Evolutionary conservation across 306 rosid genomes (phyloP).

Genomic region (Calophaca sinica): DNA sequence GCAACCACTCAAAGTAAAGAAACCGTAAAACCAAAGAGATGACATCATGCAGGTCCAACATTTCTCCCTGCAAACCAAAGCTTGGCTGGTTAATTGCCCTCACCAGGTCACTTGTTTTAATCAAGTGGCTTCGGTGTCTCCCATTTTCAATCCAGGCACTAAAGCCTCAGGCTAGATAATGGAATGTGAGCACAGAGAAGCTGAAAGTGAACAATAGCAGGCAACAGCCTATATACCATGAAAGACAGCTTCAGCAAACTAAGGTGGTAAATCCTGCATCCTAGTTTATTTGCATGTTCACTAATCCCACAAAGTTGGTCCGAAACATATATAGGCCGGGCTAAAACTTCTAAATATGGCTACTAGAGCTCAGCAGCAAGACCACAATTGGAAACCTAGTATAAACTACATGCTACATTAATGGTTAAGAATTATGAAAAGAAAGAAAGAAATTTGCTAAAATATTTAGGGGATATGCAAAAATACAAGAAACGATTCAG

Average conservation of each 20-base stretch:
- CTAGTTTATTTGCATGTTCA: background rate
- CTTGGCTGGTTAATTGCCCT: background rate
- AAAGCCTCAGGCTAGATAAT: constrained; percentile 8
- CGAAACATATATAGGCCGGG: background rate
- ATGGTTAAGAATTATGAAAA: constrained; percentile 1
- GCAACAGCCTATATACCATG: constrained; percentile 20
- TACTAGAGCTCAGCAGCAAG: background rate
- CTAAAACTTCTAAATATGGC: constrained; percentile 7
- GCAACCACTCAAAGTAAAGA: constrained; percentile 20
- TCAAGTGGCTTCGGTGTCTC: background rate
- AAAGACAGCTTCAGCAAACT: constrained; percentile 18
- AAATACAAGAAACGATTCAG: constrained; percentile 1
- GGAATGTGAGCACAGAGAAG: constrained; percentile 9
- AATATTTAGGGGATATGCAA: constrained; percentile 2
- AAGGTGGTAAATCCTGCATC: background rate
- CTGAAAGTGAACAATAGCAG: constrained; percentile 14
- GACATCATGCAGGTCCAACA: background rate
- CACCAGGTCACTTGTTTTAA: constrained; percentile 28
- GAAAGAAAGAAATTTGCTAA: constrained; percentile 21
- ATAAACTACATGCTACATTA: constrained; percentile 8
- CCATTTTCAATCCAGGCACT: constrained; percentile 10
- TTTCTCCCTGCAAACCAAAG: background rate
- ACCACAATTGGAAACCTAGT: background rate
- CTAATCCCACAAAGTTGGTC: constrained; percentile 13
- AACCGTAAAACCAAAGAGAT: background rate